Base-by-base conservation (phyloP, 306 rosid genomes). In the Quillaja saponaria region DNA sequence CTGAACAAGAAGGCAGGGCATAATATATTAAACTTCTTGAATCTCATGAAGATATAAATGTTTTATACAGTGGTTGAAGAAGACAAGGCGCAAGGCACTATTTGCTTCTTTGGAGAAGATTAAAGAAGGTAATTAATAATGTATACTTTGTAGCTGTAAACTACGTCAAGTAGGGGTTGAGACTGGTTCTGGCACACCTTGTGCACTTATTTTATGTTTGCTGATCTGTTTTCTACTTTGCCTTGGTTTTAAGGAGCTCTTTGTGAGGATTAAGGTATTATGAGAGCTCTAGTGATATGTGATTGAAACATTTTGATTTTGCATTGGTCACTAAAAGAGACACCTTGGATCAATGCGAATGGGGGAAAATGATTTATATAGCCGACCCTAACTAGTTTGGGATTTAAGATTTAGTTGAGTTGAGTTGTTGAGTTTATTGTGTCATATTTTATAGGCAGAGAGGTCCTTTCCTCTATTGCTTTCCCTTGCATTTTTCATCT, bases 41-140 rank as follows among this genome's bases (percentile, higher is more conserved):
- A 68, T 46, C 45, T 55, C 61, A 45, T 42, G 58, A 54, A 39
- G 47, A 50, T 10, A 28, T 55, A 57, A 49, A 41, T 59, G 28
- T 64, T 38, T 55, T 54, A 46, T 35, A 66, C 80, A 91, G 96
- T 91, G 98, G 98, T 73, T 91, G 74, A 74, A 82, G 92, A 84
- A 75, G 74, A 88, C 92, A 13, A 82, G 86, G 75, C 84, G 95
- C 74, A 91, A 91, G 67, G 98, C 96, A 34, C 87, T 91, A 14
- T 84, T 77, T 79, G 87, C 83, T 76, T 89, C 98, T 13, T 71
- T 91, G 38, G 96, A 88, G 81, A 91, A 91, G 82, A 82, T 88
- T 67, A 91, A 91, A 82, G 96, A 91, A 88, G 98, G 98, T 86
- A 60, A 66, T 38, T 46, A 40, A 19, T 45, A 6, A 34, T 31